Evolutionary conservation across 306 rosid genomes (phyloP).

Genomic region (Cicer arietinum): DNA sequence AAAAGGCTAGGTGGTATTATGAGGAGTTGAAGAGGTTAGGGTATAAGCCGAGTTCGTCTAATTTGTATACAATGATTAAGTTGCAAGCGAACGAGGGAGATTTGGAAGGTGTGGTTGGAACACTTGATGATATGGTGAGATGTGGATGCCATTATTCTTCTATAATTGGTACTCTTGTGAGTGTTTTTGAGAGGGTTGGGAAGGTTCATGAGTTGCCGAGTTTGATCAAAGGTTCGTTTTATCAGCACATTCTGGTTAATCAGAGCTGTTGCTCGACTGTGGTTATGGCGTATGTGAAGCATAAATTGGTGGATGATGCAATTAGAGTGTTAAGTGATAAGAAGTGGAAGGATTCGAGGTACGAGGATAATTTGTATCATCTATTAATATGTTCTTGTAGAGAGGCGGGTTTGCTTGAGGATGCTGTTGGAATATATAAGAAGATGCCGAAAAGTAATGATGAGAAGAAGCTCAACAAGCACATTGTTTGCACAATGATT

Average conservation of each 20-base stretch:
- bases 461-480: slow-evolving; percentile 65
- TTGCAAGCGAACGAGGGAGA: slow-evolving; percentile 75
- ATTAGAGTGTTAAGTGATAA: slow-evolving; percentile 65
- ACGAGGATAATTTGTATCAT: slow-evolving; percentile 84
- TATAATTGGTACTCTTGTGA: slow-evolving; percentile 67
- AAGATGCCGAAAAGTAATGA: slow-evolving; percentile 54
- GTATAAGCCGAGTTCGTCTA: slow-evolving; percentile 74
- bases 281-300: slow-evolving; percentile 86
- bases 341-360: slow-evolving; percentile 70
- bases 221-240: slow-evolving; percentile 66
- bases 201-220: slow-evolving; percentile 67
- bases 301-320: slow-evolving; percentile 73
- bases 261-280: slow-evolving; percentile 85
- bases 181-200: slow-evolving; percentile 75
- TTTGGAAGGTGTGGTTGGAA: slow-evolving; percentile 66
- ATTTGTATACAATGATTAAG: slow-evolving; percentile 74
- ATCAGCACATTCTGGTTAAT: slow-evolving; percentile 66
- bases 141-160: slow-evolving; percentile 77
- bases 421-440: slow-evolving; percentile 69
- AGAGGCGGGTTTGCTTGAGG: slow-evolving; percentile 70
- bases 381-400: slow-evolving; percentile 86
- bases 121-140: slow-evolving; percentile 72
- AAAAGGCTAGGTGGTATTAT: slow-evolving; percentile 61
- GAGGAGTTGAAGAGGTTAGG: slow-evolving; percentile 65
- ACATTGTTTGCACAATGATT: slow-evolving; percentile 83